A percentile compares a stretch with the other conserved stretches of the same genome.
Evolutionary conservation across 306 rosid species (phyloP).

Genomic region (Prunus mume): DNA sequence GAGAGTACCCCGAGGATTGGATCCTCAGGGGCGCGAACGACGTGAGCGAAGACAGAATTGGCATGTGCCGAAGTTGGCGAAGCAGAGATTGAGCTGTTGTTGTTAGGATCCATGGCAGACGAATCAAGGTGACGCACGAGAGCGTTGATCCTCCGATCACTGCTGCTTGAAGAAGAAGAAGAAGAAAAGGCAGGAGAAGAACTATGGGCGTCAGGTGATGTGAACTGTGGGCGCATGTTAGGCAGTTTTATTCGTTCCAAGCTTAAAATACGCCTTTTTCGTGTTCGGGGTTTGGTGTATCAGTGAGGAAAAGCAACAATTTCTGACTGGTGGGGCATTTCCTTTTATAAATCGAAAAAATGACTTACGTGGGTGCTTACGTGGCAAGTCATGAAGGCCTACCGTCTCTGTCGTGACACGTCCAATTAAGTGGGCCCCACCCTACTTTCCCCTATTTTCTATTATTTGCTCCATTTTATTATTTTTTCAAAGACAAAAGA

Average conservation of each 20-base stretch:
- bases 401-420: neutral
- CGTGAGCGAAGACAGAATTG: conserved; percentile 74
- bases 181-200: neutral
- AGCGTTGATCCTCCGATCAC: conserved; percentile 69
- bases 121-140: conserved; percentile 48
- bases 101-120: conserved; percentile 42
- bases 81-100: conserved; percentile 35
- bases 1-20: conserved; percentile 84
- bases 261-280: conserved; percentile 9
- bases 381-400: neutral
- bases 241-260: neutral
- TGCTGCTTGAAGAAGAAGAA: conserved; percentile 22
- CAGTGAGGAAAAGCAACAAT: neutral
- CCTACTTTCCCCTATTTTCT: neutral
- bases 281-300: neutral
- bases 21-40: conserved; percentile 95
- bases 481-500: neutral
- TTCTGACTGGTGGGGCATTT: too few relatives aligned
- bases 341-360: neutral
- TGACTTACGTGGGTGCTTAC: neutral
- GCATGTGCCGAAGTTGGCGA: conserved; percentile 51
- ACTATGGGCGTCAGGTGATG: conserved; percentile 21
- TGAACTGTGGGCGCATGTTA: conserved; percentile 70
- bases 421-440: neutral
- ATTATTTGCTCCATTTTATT: neutral